Evolutionary conservation across 441 rosid genomes (phyloP).

Genomic region (Heliophila coronopifolia): DNA sequence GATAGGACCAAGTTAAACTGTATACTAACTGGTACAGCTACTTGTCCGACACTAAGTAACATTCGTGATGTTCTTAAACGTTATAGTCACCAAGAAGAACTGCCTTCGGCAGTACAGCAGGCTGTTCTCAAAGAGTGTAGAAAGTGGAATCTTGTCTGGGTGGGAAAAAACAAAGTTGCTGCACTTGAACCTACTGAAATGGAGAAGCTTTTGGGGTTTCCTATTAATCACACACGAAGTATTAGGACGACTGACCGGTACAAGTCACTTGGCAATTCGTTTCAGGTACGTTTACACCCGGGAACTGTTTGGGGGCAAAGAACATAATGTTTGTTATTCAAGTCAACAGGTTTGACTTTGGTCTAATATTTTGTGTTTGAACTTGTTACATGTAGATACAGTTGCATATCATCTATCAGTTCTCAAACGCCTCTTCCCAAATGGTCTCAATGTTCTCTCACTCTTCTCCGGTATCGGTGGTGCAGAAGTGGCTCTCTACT

Average conservation of each 20-base stretch:
- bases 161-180: conserved; percentile 75
- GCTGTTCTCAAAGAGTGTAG: conserved; percentile 54
- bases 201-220: conserved; percentile 81
- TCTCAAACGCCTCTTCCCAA: conserved; percentile 51
- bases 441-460: conserved; percentile 69
- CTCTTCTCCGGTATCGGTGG: conserved; percentile 96
- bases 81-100: conserved; percentile 41
- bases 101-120: conserved; percentile 41
- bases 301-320: too few species aligned
- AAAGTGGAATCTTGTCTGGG: conserved; percentile 93
- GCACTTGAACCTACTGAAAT: conserved; percentile 87
- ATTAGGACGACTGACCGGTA: conserved; percentile 69
- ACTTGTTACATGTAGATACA: conserved; percentile 62
- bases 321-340: too few species aligned
- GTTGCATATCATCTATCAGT: conserved; percentile 87
- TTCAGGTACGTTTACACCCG: conserved; percentile 49
- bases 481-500: conserved; percentile 82
- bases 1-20: conserved; percentile 62
- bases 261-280: conserved; percentile 85
- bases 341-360: neutral
- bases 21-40: conserved; percentile 52
- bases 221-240: conserved; percentile 83
- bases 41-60: conserved; percentile 62
- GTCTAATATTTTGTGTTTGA: neutral
- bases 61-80: conserved; percentile 53